These are phyloP conservation scores for Penicillium sp. DNA, from an alignment of 2,329 filamentous ascomycete species.

Conservation along the genomic window DNA sequence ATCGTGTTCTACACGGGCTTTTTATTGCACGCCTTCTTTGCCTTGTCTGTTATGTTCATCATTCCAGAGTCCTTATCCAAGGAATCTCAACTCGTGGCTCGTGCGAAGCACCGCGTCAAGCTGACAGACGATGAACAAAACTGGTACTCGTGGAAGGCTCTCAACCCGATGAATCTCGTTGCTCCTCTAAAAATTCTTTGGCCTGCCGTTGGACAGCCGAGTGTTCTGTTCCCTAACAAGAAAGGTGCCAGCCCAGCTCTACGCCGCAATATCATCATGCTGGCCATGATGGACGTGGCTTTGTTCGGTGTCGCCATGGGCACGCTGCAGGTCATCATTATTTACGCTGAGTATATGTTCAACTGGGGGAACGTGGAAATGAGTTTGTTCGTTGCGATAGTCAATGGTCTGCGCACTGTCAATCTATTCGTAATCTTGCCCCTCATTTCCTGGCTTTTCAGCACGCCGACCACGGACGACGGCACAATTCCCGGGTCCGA, in stretches of 20 bases:
- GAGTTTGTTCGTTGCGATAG: slow-evolving; percentile 75
- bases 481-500: slow-evolving; percentile 69
- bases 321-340: slow-evolving; percentile 73
- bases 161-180: slow-evolving; percentile 64
- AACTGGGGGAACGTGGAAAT: slow-evolving; percentile 79
- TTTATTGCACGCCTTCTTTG: slow-evolving; percentile 70
- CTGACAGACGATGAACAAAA: slow-evolving; percentile 31
- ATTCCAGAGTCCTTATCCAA: slow-evolving; percentile 83
- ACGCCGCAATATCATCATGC: slow-evolving; percentile 75
- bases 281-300: slow-evolving; percentile 78
- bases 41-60: slow-evolving; percentile 67
- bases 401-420: slow-evolving; percentile 73
- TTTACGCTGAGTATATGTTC: slow-evolving; percentile 80
- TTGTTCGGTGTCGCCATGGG: slow-evolving; percentile 82
- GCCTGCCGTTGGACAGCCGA: slow-evolving; percentile 52
- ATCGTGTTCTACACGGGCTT: slow-evolving; percentile 83
- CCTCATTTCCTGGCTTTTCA: slow-evolving; percentile 71
- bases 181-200: slow-evolving; percentile 75
- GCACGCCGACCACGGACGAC: slow-evolving; percentile 40
- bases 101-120: slow-evolving; percentile 61
- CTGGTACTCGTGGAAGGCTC: slow-evolving; percentile 31
- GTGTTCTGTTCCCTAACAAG: slow-evolving; percentile 44
- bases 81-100: slow-evolving; percentile 67
- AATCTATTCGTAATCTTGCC: slow-evolving; percentile 75
- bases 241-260: slow-evolving; percentile 60